Percentiles rank a stretch among this genome's conserved stretches.
Conservation (phyloP, 768 basidiomycete species). For the Lactarius hatsudake region DNA sequence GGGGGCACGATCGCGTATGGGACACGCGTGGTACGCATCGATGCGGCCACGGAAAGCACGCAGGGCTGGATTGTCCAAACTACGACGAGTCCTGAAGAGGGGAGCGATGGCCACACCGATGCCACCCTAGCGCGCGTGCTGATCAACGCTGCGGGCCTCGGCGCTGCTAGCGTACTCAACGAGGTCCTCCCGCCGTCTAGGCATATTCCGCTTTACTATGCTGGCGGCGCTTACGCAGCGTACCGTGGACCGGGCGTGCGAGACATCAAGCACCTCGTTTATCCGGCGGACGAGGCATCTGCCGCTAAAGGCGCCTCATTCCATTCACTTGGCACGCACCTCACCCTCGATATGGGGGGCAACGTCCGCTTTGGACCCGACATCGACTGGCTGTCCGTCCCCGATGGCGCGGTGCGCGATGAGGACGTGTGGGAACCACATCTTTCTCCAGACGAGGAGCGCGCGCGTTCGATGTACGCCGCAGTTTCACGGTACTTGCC, state of each 20-base stretch:
- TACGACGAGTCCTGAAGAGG: conserved; percentile 43
- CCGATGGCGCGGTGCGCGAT: conserved; percentile 41
- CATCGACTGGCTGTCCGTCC: conserved; percentile 77
- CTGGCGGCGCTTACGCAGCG: conserved; percentile 81
- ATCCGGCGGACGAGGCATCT: conserved; percentile 79
- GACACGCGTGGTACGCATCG: conserved; percentile 83
- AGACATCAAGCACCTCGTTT: conserved; percentile 73
- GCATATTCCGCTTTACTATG: conserved; percentile 75
- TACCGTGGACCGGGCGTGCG: conserved; percentile 79
- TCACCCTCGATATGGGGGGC: conserved; percentile 82
- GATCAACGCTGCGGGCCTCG: conserved; percentile 81
- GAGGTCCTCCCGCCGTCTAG: conserved; percentile 54
- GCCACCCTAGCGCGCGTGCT: conserved; percentile 71
- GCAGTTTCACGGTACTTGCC: conserved; percentile 78
- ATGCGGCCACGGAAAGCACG: conserved; percentile 46
- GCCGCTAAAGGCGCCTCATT: conserved; percentile 54
- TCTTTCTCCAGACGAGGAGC: conserved; percentile 61
- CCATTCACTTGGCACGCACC: conserved; percentile 87
- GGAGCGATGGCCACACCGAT: conserved; percentile 43
- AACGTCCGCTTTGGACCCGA: conserved; percentile 92
- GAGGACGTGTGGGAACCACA: conserved; percentile 75
- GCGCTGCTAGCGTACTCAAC: conserved; percentile 68
- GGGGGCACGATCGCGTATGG: conserved; percentile 69
- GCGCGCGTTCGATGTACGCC: conserved; percentile 59
- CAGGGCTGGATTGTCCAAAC: conserved; percentile 89